These are phyloP conservation scores for Diaporthe vexans DNA, from an alignment of 2,329 filamentous ascomycete genomes.

Conservation along the genomic window DNA sequence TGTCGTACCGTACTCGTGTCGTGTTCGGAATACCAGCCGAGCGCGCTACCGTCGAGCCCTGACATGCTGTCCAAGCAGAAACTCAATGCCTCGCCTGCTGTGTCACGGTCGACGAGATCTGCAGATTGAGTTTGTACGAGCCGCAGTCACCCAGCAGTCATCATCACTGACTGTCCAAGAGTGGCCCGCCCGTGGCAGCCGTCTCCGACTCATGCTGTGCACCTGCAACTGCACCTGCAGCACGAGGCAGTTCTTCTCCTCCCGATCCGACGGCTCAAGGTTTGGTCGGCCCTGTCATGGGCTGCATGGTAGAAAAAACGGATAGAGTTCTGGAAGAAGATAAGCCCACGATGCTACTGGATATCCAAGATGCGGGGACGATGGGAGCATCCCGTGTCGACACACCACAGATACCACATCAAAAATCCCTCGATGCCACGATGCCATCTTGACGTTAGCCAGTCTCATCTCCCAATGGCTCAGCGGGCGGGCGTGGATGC, in stretches of 20 bases:
- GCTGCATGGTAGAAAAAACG: too few relatives aligned
- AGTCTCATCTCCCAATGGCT: neutral
- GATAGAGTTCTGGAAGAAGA: neutral
- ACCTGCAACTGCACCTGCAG: slow-evolving; percentile 2
- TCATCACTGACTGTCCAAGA: neutral
- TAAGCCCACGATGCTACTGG: neutral
- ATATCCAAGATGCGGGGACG: slow-evolving; percentile 2
- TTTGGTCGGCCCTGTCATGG: too few relatives aligned
- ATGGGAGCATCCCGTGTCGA: neutral
- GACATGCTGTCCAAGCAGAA: neutral
- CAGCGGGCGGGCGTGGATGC: neutral
- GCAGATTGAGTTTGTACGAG: slow-evolving; percentile 10
- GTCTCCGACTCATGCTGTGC: neutral
- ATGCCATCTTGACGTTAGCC: neutral
- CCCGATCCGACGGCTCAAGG: neutral
- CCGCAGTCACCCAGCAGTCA: neutral
- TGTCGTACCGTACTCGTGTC: neutral
- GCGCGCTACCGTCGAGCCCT: too few relatives aligned
- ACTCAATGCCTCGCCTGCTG: slow-evolving; percentile 2
- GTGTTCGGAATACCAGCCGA: slow-evolving; percentile 8
- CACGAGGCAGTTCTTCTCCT: neutral
- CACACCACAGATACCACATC: neutral
- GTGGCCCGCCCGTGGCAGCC: neutral
- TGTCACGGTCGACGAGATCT: slow-evolving; percentile 1
- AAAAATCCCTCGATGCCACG: neutral